Base-by-base conservation (phyloP, 768 basidiomycete species). In the Russula dissimulans region DNA sequence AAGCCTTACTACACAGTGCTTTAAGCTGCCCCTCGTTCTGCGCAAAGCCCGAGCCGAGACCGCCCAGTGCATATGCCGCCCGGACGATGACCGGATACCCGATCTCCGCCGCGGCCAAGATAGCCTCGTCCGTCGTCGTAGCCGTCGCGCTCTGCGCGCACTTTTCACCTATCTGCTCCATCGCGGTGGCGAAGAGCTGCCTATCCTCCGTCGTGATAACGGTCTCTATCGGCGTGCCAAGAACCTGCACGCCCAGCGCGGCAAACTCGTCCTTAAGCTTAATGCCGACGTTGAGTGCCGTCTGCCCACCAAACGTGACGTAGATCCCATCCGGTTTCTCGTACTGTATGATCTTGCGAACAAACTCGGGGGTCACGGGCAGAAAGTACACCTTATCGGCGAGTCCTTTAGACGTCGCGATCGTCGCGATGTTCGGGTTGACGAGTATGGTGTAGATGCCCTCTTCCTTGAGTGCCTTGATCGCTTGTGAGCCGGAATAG, bases 361-460 rank as follows among this genome's bases (percentile, higher is more conserved):
- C 94, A 67, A 97, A 98, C 63, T 99, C 97, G 62, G 94, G 91
- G 12, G 91, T 98, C 58, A 98, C 97, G 48, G 97, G 97, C 10
- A 99, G 81, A 82, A 98, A 99, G 78, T 98, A 99, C 51, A 99
- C 95, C 74, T 98, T 98, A 79, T 99, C 97, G 26, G 97, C 97
- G 53, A 99, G 83, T 62, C 97, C 95, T 68, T 94, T 94, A 50
- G 92, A 95, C 1, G 94, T 97, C 47, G 94, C 94, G 67, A 97
- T 99, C 42, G 97, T 99, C 22, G 97, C 97, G 67, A 99, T 99
- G 75, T 99, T 99, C 31, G 97, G 95, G 74, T 98, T 98, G 67
- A 99, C 84, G 72, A 99, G 85, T 73, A 99, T 93, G 60, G 97
- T 99, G 75, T 97, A 98, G 70, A 99, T 98, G 38, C 97, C 97